phyloP scores from a whole-genome alignment of 2,329 filamentous ascomycete genomes.

The Xylaria sp. region DNA sequence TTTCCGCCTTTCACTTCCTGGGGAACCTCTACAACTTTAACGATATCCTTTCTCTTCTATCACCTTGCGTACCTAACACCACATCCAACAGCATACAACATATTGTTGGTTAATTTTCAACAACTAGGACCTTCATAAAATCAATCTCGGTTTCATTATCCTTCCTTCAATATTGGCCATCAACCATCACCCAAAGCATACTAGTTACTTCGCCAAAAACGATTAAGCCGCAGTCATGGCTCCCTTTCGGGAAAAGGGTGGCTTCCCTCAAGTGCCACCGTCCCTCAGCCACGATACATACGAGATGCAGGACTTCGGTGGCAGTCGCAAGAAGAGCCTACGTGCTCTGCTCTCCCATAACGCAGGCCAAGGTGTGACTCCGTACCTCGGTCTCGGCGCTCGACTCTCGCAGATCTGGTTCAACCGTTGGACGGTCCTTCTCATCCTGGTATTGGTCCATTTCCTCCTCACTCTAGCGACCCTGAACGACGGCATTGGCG shows the following conservation, averaged over 20 bases:
- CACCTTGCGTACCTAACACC: conserved; percentile 11
- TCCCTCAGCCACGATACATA: conserved; percentile 37
- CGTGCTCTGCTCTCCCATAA: conserved; percentile 46
- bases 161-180: conserved; percentile 3
- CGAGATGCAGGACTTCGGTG: conserved; percentile 33
- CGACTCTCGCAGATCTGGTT: conserved; percentile 96
- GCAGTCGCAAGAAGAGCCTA: conserved; percentile 13
- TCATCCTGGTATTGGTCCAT: conserved; percentile 82
- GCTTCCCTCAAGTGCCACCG: conserved; percentile 37
- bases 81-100: conserved; percentile 8
- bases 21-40: conserved; percentile 22
- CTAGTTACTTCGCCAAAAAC: conserved; percentile 4
- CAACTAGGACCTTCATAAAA: background rate
- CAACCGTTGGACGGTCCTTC: conserved; percentile 92
- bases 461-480: conserved; percentile 75
- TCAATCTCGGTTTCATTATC: conserved; percentile 7
- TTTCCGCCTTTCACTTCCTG: conserved; percentile 12
- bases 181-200: conserved; percentile 1
- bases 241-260: conserved; percentile 35
- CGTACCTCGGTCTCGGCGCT: conserved; percentile 87
- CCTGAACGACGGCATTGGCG: conserved; percentile 73
- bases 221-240: conserved; percentile 10
- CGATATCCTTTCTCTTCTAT: conserved; percentile 10
- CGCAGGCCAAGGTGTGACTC: conserved; percentile 72
- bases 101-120: background rate